phyloP scores from a whole-genome alignment of 345 rosid genomes.

The Odontarrhena argentea region DNA sequence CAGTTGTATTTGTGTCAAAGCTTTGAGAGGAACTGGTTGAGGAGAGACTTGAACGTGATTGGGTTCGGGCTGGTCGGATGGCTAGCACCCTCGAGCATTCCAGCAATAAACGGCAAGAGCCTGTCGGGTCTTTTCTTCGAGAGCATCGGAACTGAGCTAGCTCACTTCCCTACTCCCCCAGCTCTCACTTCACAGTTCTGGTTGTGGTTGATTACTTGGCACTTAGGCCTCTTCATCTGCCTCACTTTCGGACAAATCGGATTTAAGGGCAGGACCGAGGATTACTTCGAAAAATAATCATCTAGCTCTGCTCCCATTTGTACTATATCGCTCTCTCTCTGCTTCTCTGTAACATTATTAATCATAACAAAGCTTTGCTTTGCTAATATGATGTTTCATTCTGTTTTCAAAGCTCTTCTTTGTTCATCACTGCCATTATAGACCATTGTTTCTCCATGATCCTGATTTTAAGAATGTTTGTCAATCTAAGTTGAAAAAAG shows the following conservation, averaged over 20 bases:
- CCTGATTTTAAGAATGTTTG: not conserved
- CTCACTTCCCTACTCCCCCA: constrained; percentile 93
- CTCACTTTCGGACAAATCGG: constrained; percentile 98
- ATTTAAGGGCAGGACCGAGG: constrained; percentile 90
- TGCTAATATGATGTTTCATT: constrained; percentile 29
- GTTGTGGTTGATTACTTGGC: constrained; percentile 91
- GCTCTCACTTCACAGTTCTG: constrained; percentile 68
- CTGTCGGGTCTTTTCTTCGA: constrained; percentile 89
- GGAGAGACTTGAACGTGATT: constrained; percentile 73
- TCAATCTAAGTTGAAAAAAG: not conserved
- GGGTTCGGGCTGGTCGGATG: constrained; percentile 93
- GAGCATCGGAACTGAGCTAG: constrained; percentile 88
- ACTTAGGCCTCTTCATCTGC: constrained; percentile 76
- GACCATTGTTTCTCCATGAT: constrained; percentile 1
- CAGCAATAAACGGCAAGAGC: constrained; percentile 83
- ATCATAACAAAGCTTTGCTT: constrained; percentile 17
- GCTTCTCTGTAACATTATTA: constrained; percentile 24
- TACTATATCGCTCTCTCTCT: constrained; percentile 2
- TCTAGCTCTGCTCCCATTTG: not conserved
- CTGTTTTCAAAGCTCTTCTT: not conserved
- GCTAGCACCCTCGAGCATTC: constrained; percentile 91
- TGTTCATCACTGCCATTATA: not conserved
- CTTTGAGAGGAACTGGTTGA: constrained; percentile 85
- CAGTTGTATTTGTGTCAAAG: constrained; percentile 34
- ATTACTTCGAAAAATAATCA: constrained; percentile 50